Conservation (phyloP, 2,329 filamentous ascomycete species). For the Pseudogymnoascus sp. region DNA sequence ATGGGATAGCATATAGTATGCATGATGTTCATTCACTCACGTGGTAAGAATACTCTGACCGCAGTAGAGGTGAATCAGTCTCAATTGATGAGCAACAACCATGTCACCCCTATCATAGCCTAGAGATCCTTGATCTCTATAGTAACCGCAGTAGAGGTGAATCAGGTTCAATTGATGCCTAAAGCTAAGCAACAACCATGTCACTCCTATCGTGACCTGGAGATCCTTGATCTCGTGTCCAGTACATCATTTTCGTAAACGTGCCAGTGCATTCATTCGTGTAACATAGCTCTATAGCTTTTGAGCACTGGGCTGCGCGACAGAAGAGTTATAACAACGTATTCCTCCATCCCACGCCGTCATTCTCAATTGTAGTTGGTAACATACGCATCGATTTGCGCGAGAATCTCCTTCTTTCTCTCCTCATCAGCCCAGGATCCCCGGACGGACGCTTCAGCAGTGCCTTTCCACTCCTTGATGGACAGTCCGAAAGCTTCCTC, state of each 20-base stretch:
- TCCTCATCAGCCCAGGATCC: constrained; percentile 61
- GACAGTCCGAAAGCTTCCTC: constrained; percentile 60
- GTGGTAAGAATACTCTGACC: not conserved
- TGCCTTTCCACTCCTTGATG: constrained; percentile 56
- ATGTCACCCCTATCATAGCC: not conserved
- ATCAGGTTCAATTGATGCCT: not conserved
- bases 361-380: constrained; percentile 15
- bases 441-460: constrained; percentile 52
- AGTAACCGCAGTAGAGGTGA: not conserved
- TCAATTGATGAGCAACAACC: not conserved
- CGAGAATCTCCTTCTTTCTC: constrained; percentile 52
- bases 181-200: not conserved
- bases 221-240: not conserved
- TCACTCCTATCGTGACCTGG: not conserved
- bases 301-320: not conserved
- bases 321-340: not conserved
- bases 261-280: not conserved
- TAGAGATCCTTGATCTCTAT: not conserved
- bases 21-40: not conserved
- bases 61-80: not conserved
- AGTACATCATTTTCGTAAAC: not conserved
- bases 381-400: constrained; percentile 34
- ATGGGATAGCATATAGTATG: not conserved
- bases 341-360: not conserved
- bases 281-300: not conserved